Evolutionary conservation across 768 basidiomycete species (phyloP), one percentile per base, ranked within the genome.

Genomic region (Tylopilus rubrobrunneus): DNA sequence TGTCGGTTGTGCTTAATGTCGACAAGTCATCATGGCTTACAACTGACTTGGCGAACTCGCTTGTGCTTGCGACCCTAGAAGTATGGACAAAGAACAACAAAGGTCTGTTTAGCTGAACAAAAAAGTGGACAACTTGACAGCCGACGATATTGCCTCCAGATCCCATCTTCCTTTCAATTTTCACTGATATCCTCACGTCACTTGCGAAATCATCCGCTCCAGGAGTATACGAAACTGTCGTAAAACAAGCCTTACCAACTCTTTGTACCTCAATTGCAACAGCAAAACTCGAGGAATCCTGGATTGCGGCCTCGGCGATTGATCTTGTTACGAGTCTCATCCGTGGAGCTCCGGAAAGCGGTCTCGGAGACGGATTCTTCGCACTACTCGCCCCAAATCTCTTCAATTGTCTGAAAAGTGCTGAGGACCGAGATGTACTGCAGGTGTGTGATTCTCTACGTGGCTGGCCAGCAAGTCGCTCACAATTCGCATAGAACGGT

Each of bases 1-100:
- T 98, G 46, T 82, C 88, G 8, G 86, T 88, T 11, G 81, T 92
- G 4, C 74, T 96, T 4, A 81, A 86, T 43, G 81, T 93, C 7
- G 84, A 87, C 41, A 78, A 83, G 40, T 82, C 84, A 51, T 78
- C 76, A 43, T 93, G 91, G 91, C 67, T 92, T 28, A 84, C 85
- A 11, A 61, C 69, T 0, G 85, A 87, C 5, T 75, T 90, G 46
- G 84, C 89, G 0, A 73, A 73, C 6, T 80, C 86, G 1, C 73
- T 98, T 21, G 82, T 86, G 10, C 66, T 78, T 11, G 83, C 85
- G 4, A 72, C 86, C 10, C 76, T 96, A 39, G 83, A 90, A 40
- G 86, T 90, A 21, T 98, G 93, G 93, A 77, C 80, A 42, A 87
- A 86, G 66, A 93, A 92, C 58, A 89, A 83, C 63, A 90, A 86